Conservation (phyloP, 169 alveolate species). For the Babesia divergens region DNA sequence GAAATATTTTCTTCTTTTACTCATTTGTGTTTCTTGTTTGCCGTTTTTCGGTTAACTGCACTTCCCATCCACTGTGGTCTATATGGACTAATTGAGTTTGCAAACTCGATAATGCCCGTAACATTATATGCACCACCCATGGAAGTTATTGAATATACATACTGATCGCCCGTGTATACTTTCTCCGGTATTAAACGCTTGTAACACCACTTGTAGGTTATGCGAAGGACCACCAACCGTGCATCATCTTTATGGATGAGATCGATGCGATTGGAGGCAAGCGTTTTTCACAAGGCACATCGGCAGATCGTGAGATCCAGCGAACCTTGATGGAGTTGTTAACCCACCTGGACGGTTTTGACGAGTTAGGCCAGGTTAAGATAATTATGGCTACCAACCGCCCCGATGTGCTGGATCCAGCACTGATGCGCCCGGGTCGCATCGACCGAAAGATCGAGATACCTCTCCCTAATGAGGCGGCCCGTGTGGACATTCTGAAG, state of each 20-base stretch:
- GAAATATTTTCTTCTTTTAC: too few relatives aligned
- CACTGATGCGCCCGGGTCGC: constrained; percentile 98
- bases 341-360: constrained; percentile 99
- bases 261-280: constrained; percentile 99
- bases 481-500: constrained; percentile 92
- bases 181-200: background rate
- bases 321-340: constrained; percentile 94
- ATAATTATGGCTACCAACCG: constrained; percentile 99
- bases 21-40: too few relatives aligned
- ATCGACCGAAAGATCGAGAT: constrained; percentile 98
- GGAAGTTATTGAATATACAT: too few relatives aligned
- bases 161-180: background rate
- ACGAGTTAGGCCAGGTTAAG: constrained; percentile 98
- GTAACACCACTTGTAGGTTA: constrained; percentile 77
- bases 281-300: constrained; percentile 95
- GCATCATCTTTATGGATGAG: constrained; percentile 99
- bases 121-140: too few relatives aligned
- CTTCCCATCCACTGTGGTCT: too few relatives aligned
- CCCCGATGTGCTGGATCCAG: constrained; percentile 99
- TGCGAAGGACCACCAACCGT: constrained; percentile 98
- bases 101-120: too few relatives aligned
- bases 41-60: too few relatives aligned
- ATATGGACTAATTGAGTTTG: too few relatives aligned
- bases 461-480: constrained; percentile 96
- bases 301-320: constrained; percentile 99